phyloP scores from a whole-genome alignment of 495 filamentous ascomycete genomes.

The Xylaria venustula region DNA sequence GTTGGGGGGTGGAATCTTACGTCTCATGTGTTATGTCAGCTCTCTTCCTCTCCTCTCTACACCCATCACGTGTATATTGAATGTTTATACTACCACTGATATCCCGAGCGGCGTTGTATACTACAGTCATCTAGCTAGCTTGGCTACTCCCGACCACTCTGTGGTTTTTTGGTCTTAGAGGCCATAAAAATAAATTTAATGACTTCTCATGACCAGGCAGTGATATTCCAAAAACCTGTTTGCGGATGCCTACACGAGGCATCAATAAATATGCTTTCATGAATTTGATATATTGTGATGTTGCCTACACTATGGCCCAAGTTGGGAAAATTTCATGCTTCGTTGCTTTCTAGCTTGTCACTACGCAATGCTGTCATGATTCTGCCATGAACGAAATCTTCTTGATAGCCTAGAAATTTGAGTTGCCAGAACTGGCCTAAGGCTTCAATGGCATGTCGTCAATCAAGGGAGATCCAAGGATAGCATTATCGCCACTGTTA shows the following conservation, averaged over 20 bases:
- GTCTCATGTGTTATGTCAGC: constrained; percentile 25
- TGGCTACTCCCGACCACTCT: constrained; percentile 8
- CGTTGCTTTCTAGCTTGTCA: no score
- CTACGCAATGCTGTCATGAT: no score
- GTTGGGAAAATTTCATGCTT: no score
- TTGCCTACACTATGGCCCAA: no score
- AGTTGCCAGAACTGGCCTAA: no score
- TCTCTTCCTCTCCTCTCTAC: constrained; percentile 29
- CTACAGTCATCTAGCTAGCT: constrained; percentile 24
- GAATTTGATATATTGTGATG: neutral
- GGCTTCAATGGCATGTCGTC: no score
- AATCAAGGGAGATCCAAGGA: no score
- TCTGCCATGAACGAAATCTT: no score
- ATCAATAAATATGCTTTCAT: neutral
- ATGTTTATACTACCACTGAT: constrained; percentile 26
- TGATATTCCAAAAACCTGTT: neutral
- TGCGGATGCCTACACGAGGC: neutral
- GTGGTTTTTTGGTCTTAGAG: constrained; percentile 3
- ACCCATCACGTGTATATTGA: constrained; percentile 19
- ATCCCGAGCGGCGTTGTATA: constrained; percentile 34
- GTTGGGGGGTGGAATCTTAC: constrained; percentile 30
- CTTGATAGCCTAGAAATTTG: no score
- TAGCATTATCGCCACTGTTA: no score
- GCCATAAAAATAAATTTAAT: neutral
- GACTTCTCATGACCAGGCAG: neutral